These are phyloP conservation scores for Metschnikowia borealis DNA, from an alignment of 805 yeast species.

Conservation along the genomic window DNA sequence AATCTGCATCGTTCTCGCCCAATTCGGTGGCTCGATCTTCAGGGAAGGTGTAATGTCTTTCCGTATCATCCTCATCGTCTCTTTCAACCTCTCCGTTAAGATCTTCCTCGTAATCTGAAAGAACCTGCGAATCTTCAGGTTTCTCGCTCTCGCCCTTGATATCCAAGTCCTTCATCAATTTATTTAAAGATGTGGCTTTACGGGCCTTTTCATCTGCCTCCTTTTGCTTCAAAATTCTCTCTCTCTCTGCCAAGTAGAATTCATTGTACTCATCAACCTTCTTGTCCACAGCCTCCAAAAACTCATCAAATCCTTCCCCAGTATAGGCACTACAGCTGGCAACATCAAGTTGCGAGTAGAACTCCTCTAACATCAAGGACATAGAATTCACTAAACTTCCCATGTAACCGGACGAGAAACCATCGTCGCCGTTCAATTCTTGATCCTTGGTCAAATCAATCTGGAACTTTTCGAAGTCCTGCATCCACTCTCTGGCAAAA, in stretches of 20 bases:
- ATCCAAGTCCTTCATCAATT: conserved; percentile 85
- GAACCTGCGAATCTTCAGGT: conserved; percentile 40
- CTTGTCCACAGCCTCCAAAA: conserved; percentile 74
- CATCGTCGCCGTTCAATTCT: conserved; percentile 59
- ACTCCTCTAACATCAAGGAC: conserved; percentile 95
- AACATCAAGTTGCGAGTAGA: conserved; percentile 86
- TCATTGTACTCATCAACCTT: conserved; percentile 85
- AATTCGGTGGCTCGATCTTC: conserved; percentile 63
- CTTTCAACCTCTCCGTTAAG: conserved; percentile 44
- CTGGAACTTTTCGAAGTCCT: conserved; percentile 91
- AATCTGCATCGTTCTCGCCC: conserved; percentile 42
- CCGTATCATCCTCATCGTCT: conserved; percentile 39
- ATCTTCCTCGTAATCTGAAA: conserved; percentile 50
- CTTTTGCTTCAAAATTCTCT: conserved; percentile 69
- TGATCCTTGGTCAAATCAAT: conserved; percentile 64
- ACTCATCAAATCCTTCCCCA: conserved; percentile 92
- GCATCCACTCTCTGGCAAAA: conserved; percentile 96
- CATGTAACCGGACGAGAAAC: conserved; percentile 83
- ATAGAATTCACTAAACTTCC: conserved; percentile 87
- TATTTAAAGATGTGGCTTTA: conserved; percentile 65
- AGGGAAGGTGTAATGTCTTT: conserved; percentile 68
- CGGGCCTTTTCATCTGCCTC: conserved; percentile 68
- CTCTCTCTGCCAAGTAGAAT: conserved; percentile 82
- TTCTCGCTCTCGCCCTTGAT: conserved; percentile 37
- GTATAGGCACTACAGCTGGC: conserved; percentile 91